Conservation (phyloP, 805 yeast genomes). For the Cyberlindnera americana region DNA sequence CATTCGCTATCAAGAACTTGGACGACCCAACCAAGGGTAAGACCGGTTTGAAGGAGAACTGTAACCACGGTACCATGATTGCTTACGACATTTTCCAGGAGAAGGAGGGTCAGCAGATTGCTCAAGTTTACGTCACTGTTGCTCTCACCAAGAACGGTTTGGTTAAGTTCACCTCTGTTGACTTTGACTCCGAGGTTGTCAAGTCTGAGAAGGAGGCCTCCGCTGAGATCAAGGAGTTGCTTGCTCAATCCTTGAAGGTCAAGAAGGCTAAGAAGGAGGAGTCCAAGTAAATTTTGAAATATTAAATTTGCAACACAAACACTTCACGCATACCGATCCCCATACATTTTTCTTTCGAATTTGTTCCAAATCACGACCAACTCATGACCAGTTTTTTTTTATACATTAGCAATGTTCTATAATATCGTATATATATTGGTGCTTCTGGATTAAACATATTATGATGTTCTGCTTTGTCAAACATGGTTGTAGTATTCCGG, state of each 20-base stretch:
- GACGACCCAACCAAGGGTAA: conserved; percentile 69
- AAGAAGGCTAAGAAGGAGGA: conserved; percentile 31
- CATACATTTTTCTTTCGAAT: neutral
- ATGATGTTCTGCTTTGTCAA: neutral
- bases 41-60: conserved; percentile 71
- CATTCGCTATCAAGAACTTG: conserved; percentile 61
- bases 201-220: conserved; percentile 53
- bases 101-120: conserved; percentile 61
- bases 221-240: conserved; percentile 42
- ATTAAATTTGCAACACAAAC: neutral
- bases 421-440: neutral
- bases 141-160: conserved; percentile 72
- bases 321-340: neutral
- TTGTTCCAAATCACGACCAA: conserved; percentile 9
- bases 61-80: conserved; percentile 59
- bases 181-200: conserved; percentile 45
- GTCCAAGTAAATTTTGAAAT: neutral
- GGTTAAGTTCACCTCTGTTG: conserved; percentile 57
- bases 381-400: conserved; percentile 5
- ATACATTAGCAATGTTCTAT: neutral
- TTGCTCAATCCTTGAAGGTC: conserved; percentile 50
- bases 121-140: conserved; percentile 72
- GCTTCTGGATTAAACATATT: neutral
- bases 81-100: conserved; percentile 69
- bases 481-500: no score